Percentiles rank a stretch among this genome's conserved stretches.
These are phyloP conservation scores for Bolboschoenoplectus hybrid DNA, from an alignment of 202 grass and related monocot species.

Conservation along the genomic window DNA sequence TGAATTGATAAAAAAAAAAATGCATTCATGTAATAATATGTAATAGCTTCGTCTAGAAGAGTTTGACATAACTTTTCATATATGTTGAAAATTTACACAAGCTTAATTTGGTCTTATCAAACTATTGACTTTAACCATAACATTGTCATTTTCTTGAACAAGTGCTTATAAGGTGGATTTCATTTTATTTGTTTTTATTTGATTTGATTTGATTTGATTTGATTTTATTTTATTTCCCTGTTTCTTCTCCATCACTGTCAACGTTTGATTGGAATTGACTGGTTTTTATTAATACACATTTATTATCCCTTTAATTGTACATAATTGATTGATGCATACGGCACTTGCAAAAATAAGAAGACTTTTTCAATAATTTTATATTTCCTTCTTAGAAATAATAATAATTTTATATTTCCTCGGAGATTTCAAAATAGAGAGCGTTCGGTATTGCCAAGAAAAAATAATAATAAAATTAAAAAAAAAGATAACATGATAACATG, in stretches of 20 bases:
- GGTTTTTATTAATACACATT: too few relatives aligned
- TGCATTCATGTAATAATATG: neutral
- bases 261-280: too few relatives aligned
- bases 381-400: neutral
- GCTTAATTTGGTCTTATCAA: neutral
- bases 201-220: too few relatives aligned
- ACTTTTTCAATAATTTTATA: neutral
- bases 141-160: neutral
- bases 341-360: neutral
- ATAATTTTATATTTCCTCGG: neutral
- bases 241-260: too few relatives aligned
- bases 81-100: neutral
- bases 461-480: neutral
- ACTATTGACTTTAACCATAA: neutral
- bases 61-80: neutral
- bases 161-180: neutral
- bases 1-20: neutral
- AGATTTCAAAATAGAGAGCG: neutral
- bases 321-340: neutral
- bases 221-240: too few relatives aligned
- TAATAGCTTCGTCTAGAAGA: neutral
- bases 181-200: too few relatives aligned
- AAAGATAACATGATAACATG: too few relatives aligned
- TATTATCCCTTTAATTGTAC: too few relatives aligned
- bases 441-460: neutral